Percentiles rank a stretch among this genome's conserved stretches.
Evolutionary conservation across 495 filamentous ascomycete species (phyloP).

Genomic region (Aspergillus cristatus): DNA sequence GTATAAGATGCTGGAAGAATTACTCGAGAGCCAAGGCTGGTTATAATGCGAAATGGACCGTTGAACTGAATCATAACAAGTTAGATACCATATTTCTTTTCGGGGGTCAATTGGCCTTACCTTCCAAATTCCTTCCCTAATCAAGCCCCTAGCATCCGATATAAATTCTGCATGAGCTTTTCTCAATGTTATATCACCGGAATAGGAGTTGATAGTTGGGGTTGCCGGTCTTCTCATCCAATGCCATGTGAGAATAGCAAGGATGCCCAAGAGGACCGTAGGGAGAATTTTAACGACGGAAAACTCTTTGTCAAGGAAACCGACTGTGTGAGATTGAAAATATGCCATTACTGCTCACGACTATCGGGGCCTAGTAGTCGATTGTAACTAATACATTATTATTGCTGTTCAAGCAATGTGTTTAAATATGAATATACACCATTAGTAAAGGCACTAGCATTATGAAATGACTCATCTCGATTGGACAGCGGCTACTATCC

Average conservation of each 20-base stretch:
- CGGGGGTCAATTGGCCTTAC: not conserved
- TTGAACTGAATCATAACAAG: slow-evolving; percentile 1
- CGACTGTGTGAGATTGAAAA: not conserved
- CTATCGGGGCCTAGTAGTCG: too few species aligned
- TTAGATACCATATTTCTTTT: not conserved
- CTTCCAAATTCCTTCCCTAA: not conserved
- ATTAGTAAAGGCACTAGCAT: too few species aligned
- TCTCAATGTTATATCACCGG: not conserved
- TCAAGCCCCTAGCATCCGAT: not conserved
- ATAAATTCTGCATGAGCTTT: slow-evolving; percentile 1
- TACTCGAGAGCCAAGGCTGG: slow-evolving; percentile 4
- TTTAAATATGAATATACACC: too few species aligned
- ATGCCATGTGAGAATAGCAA: not conserved
- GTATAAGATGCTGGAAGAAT: slow-evolving; percentile 7
- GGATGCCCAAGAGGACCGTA: not conserved
- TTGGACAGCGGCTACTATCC: too few species aligned
- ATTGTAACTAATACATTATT: too few species aligned
- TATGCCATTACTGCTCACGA: not conserved
- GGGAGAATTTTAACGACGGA: not conserved
- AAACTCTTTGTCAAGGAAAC: not conserved
- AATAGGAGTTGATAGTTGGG: slow-evolving; percentile 3
- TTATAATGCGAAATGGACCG: slow-evolving; percentile 9
- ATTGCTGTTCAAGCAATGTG: too few species aligned
- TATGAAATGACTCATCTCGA: too few species aligned
- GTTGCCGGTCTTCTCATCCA: not conserved